Conservation (phyloP, 1,284 basidiomycete genomes). For the Boletus smithii region DNA sequence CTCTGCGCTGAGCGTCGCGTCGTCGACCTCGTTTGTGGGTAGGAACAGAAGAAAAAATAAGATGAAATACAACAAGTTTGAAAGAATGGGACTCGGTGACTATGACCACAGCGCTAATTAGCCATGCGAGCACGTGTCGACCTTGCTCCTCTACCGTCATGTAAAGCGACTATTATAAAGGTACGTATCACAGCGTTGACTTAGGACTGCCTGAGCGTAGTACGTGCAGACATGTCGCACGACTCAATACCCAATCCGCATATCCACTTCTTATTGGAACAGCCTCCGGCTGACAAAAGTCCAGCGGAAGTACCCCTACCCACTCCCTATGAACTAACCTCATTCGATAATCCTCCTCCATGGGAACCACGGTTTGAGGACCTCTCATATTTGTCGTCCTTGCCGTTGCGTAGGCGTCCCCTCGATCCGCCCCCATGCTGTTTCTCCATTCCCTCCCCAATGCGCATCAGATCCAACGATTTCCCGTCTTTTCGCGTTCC, state of each 20-base stretch:
- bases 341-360: slow-evolving; percentile 18
- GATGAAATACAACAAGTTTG: no score
- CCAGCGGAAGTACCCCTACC: no score
- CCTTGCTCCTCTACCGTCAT: slow-evolving; percentile 3
- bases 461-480: slow-evolving; percentile 26
- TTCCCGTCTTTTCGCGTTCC: slow-evolving; percentile 31
- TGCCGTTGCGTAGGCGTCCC: slow-evolving; percentile 14
- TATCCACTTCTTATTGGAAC: slow-evolving; percentile 3
- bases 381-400: slow-evolving; percentile 6
- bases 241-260: neutral
- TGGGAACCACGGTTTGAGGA: slow-evolving; percentile 32
- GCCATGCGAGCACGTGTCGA: slow-evolving; percentile 23
- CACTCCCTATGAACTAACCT: no score
- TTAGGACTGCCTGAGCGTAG: neutral
- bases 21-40: no score
- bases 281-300: no score
- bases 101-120: no score
- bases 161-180: no score
- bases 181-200: neutral
- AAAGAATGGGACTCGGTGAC: no score
- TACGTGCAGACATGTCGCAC: slow-evolving; percentile 15
- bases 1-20: no score
- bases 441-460: slow-evolving; percentile 31
- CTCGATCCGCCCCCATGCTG: slow-evolving; percentile 34
- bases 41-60: no score